Evolutionary conservation across 345 rosid genomes (phyloP).

Genomic region (Raphanus raphanistrum): DNA sequence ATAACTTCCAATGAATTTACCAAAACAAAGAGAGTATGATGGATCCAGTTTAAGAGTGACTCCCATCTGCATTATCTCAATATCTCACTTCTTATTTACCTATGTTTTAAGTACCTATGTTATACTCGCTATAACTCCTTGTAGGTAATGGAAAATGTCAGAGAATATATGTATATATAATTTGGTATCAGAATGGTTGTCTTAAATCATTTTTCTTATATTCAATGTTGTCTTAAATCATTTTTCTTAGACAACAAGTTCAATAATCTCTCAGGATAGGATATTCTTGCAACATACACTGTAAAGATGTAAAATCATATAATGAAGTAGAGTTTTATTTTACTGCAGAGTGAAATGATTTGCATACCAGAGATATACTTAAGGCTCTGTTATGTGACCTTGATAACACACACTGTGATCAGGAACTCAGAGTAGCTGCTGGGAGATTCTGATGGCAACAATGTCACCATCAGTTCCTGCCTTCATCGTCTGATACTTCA

Average conservation of each 20-base stretch:
- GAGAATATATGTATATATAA: too few relatives aligned
- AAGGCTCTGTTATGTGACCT: neutral
- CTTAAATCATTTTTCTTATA: too few relatives aligned
- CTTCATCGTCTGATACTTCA: slow-evolving; percentile 72
- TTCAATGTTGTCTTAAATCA: too few relatives aligned
- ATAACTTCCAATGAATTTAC: too few relatives aligned
- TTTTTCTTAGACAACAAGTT: neutral
- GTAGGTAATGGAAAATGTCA: neutral
- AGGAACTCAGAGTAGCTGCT: slow-evolving; percentile 63
- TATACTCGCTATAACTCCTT: neutral
- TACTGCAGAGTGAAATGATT: neutral
- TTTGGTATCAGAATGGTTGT: too few relatives aligned
- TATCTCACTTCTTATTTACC: too few relatives aligned
- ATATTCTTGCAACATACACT: neutral
- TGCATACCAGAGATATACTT: slow-evolving; percentile 27
- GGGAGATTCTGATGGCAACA: slow-evolving; percentile 60
- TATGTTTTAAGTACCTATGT: too few relatives aligned
- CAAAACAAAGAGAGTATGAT: too few relatives aligned
- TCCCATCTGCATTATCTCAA: too few relatives aligned
- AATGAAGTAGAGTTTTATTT: neutral
- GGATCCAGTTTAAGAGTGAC: too few relatives aligned
- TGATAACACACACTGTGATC: slow-evolving; percentile 13
- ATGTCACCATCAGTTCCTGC: slow-evolving; percentile 70
- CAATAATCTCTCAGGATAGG: neutral
- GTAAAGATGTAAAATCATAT: slow-evolving; percentile 10